Base-by-base conservation (phyloP, 1,284 basidiomycete genomes). In the Leccinum colubrinum region DNA sequence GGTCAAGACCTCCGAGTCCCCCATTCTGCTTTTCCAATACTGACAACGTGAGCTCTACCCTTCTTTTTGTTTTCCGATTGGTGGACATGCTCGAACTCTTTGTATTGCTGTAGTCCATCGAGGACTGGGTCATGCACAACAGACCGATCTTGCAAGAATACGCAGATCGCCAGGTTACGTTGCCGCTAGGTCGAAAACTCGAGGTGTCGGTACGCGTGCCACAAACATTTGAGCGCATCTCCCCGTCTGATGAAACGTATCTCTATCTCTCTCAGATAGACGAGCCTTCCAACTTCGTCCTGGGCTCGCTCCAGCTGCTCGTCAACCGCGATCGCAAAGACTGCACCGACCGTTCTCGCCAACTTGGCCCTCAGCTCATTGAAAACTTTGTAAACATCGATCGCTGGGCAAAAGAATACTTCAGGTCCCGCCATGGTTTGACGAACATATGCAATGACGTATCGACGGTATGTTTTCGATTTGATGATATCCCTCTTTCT, bases 301-400 rank as follows among this genome's bases (percentile, higher is more conserved):
- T 71, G 14, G 74, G 72, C 48, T 64, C 65, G 27, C 22, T 73
- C 7, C 68, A 75, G 39, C 55, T 73, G 8, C 72, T 73, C 43
- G 72, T 57, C 52, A 74, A 75, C 53, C 74, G 71, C n/a, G 66
- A 72, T 57, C 56, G n/a, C 35, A 14, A 17, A 3, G 52, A 39
- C 3, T 55, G 33, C 46, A 46, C 57, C 20, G 64, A 72, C 48
- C 56, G 25, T 53, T 61, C 71, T 33, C 68, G 70, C 14, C 62
- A 48, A 22, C 66, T 72, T 2, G 74, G 72, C 3, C 72, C 72
- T 27, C 74, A 73, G 9, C 56, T 75, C 0, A 66, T 75, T 17
- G 74, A 72, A 52, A 74, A 74, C 48, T 75, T 72, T 56, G 70
- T 71, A 43, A 64, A 73, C 25, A 62, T 74, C 33, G 62, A 71